Percentiles rank a stretch among this genome's conserved stretches.
Evolutionary conservation across 495 filamentous ascomycete species (phyloP).

Genomic region (Xylaria bambusicola): DNA sequence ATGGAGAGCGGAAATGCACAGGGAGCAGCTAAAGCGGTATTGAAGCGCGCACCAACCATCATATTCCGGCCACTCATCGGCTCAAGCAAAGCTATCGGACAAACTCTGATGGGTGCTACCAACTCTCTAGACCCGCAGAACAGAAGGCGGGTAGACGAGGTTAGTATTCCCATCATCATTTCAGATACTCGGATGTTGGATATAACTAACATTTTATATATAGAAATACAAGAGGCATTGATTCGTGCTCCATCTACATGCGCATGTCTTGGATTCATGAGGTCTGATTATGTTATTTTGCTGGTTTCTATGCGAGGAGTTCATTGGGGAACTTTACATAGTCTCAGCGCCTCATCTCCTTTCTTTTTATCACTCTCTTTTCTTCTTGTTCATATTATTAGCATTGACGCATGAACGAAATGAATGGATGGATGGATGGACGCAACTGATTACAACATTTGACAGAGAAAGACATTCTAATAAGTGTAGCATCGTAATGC

Average conservation of each 20-base stretch:
- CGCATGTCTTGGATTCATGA: constrained; percentile 5
- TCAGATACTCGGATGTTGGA: background rate
- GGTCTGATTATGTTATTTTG: constrained; percentile 6
- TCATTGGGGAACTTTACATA: constrained; percentile 5
- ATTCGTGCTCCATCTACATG: background rate
- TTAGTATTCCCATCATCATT: constrained; percentile 51
- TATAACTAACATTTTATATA: constrained; percentile 30
- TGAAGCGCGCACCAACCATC: constrained; percentile 81
- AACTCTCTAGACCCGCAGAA: constrained; percentile 88
- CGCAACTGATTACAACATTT: too few species aligned
- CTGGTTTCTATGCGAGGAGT: constrained; percentile 10
- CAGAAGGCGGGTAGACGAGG: constrained; percentile 81
- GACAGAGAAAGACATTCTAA: constrained; percentile 9
- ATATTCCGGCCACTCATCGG: constrained; percentile 90
- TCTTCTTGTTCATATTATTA: background rate
- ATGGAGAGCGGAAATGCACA: constrained; percentile 82
- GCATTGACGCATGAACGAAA: constrained; percentile 18
- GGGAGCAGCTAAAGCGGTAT: constrained; percentile 78
- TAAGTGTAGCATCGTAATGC: constrained; percentile 16
- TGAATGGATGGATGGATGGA: too few species aligned
- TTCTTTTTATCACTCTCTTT: constrained; percentile 6
- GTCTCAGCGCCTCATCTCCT: constrained; percentile 15
- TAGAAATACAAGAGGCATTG: constrained; percentile 48
- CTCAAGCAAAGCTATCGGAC: constrained; percentile 83
- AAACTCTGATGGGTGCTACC: constrained; percentile 88